A percentile compares a stretch with the other conserved stretches of the same genome.
These are phyloP conservation scores for Cicer chorassanicum DNA, from an alignment of 306 rosid genomes.

Conservation along the genomic window DNA sequence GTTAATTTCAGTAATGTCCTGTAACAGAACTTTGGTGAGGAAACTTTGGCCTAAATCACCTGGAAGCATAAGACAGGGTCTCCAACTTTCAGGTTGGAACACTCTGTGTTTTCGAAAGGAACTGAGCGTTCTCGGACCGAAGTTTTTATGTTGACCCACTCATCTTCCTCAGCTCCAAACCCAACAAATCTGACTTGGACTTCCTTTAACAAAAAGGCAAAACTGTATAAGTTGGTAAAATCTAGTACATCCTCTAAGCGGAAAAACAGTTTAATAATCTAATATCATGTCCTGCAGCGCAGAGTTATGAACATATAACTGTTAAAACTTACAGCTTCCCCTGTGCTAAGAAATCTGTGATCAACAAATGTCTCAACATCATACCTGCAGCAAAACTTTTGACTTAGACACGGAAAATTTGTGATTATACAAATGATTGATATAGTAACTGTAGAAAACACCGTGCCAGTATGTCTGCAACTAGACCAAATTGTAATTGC, in stretches of 20 bases:
- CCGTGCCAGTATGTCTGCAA: not conserved
- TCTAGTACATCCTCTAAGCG: not conserved
- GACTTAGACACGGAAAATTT: not conserved
- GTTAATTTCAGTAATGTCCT: slow-evolving; percentile 29
- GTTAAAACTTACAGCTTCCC: slow-evolving; percentile 81
- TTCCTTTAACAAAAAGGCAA: slow-evolving; percentile 83
- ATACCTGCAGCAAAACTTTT: slow-evolving; percentile 65
- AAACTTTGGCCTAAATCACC: slow-evolving; percentile 56
- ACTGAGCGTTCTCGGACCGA: slow-evolving; percentile 85
- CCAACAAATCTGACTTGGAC: slow-evolving; percentile 90
- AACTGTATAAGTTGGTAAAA: slow-evolving; percentile 49
- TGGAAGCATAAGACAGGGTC: slow-evolving; percentile 83
- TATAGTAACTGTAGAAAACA: slow-evolving; percentile 13
- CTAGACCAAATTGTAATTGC: slow-evolving; percentile 17
- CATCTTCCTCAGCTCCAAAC: slow-evolving; percentile 92
- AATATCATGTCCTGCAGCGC: slow-evolving; percentile 26
- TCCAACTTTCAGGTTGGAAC: slow-evolving; percentile 73
- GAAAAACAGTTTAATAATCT: slow-evolving; percentile 26
- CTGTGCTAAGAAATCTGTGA: slow-evolving; percentile 70
- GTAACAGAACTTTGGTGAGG: not conserved
- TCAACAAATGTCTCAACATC: slow-evolving; percentile 78
- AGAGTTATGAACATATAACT: slow-evolving; percentile 29
- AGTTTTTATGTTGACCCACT: slow-evolving; percentile 75
- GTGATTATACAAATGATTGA: not conserved
- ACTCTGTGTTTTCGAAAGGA: slow-evolving; percentile 77